Evolutionary conservation across 441 rosid species (phyloP).

Genomic region (Gossypium lobatum): DNA sequence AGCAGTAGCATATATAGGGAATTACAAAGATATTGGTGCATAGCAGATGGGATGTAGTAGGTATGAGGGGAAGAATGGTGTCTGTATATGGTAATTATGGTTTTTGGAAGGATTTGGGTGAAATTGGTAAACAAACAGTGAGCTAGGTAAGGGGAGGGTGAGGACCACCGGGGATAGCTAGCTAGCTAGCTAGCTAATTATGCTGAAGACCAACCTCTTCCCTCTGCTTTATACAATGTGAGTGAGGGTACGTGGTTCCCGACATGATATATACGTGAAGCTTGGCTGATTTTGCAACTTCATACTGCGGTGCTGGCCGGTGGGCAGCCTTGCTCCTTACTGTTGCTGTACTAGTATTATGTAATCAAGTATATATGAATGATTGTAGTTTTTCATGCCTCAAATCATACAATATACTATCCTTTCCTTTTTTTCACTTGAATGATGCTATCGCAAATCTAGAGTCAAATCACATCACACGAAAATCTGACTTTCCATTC

Average conservation of each 20-base stretch:
- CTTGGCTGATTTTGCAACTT: not conserved
- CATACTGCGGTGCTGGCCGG: not conserved
- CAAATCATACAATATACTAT: no score
- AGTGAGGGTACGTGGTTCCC: not conserved
- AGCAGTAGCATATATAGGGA: not conserved
- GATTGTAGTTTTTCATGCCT: no score
- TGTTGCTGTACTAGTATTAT: not conserved
- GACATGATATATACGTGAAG: not conserved
- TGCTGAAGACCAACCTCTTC: not conserved
- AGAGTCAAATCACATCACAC: no score
- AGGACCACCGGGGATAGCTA: not conserved
- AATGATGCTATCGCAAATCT: no score
- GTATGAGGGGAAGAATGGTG: no score
- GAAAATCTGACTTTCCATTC: no score
- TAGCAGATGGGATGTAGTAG: not conserved
- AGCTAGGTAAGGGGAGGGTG: not conserved
- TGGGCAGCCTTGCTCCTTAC: not conserved
- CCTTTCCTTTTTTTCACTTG: no score
- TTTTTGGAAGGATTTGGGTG: not conserved
- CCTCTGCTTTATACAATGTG: not conserved
- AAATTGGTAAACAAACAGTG: not conserved
- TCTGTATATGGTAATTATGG: not conserved
- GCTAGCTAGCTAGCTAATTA: not conserved
- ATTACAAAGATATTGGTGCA: not conserved
- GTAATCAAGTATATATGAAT: not conserved